Evolutionary conservation across 202 grass and related monocot genomes (phyloP), one percentile per base, ranked within the genome.

Genomic region (Carex sylvatica): DNA sequence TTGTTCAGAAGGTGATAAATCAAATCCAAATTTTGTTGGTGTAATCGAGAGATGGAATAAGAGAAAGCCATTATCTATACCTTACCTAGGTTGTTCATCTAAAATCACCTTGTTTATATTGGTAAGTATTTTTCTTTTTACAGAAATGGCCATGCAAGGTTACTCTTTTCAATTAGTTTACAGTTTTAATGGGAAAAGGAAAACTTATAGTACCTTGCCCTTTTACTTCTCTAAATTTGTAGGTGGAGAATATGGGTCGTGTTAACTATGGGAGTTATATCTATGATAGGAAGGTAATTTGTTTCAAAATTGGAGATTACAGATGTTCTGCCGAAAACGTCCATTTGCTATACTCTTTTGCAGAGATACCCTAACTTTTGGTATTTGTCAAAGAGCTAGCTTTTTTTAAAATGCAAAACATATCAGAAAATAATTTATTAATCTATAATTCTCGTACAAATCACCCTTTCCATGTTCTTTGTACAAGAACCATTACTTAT

Each of bases 241-340:
- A 98, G 92, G 92, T 93, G 76, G 92, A 98, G 83, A 98, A 95
- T 75, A 76, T 95, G 92, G 95, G 92, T 47, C 88, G 89, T 74
- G 76, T 95, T 83, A 98, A 98, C 82, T 98, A 98, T 85, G 95
- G 95, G 31, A 74, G 74, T 64, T 90, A 90, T 83, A 94, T 94
- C 82, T 93, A 88, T 93, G 95, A 98, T 70, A 91, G 85, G 66
- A 98, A 98, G 90, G 95, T 95, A 90, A 84, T 68, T 36, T 33
- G 35, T 71, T 87, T 54, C 31, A 53, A 51, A 61, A 77, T 56
- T 76, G 26, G 23, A 56, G 9, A n/a, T 31, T 76, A 9, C 13
- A n/a, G 23, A 33, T 18, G 12, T 23, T 75, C 56, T 73, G 70
- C 12, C 3, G 49, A 58, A 35, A 55, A 56, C 0, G 0, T 76